A percentile compares a stretch with the other conserved stretches of the same genome.
These are phyloP conservation scores for Teratosphaeria gauchensis DNA, from an alignment of 2,329 filamentous ascomycete genomes.

Conservation along the genomic window DNA sequence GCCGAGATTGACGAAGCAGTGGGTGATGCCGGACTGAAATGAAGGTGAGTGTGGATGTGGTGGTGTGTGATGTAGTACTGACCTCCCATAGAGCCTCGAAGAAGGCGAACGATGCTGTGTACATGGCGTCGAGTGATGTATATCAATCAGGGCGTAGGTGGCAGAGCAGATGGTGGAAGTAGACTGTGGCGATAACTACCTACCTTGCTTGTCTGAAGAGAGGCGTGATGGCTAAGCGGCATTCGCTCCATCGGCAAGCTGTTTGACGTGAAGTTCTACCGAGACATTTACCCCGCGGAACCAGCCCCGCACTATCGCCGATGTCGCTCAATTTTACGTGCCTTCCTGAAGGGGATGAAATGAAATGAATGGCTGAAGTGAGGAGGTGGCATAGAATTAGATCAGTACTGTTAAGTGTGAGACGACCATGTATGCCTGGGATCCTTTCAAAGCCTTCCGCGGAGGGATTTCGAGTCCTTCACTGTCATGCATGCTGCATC, in stretches of 20 bases:
- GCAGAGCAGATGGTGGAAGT: background rate
- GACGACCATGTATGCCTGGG: too few relatives aligned
- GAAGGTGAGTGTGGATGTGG: background rate
- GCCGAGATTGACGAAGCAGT: conserved; percentile 59
- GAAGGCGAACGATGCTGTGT: conserved; percentile 72
- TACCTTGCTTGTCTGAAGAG: background rate
- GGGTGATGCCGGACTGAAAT: conserved; percentile 43
- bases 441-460: too few relatives aligned
- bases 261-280: background rate
- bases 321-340: background rate
- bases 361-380: background rate
- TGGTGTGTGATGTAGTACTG: conserved; percentile 3
- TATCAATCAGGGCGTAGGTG: background rate
- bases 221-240: background rate
- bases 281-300: background rate
- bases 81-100: conserved; percentile 73
- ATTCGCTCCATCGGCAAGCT: background rate
- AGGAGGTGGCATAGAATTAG: too few relatives aligned
- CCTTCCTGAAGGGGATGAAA: background rate
- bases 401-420: too few relatives aligned
- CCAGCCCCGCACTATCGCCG: background rate
- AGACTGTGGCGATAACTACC: too few relatives aligned
- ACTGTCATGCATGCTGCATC: too few relatives aligned
- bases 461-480: too few relatives aligned
- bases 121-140: conserved; percentile 24